These are phyloP conservation scores for Neurospora sp. DNA, from an alignment of 495 filamentous ascomycete species.

Conservation along the genomic window DNA sequence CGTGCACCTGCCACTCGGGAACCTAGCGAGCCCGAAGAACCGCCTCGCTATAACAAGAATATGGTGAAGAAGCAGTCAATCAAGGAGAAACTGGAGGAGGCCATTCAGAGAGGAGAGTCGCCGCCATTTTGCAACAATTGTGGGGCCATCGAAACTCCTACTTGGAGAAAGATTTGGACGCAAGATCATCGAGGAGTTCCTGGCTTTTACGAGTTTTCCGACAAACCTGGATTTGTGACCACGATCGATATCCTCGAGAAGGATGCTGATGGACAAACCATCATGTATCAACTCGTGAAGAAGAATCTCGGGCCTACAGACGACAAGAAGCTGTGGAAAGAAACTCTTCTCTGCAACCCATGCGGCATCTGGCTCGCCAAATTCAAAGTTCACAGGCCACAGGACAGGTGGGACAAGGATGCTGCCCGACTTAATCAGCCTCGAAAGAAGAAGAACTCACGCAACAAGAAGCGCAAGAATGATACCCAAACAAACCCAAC, in stretches of 20 bases:
- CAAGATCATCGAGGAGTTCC: conserved; percentile 55
- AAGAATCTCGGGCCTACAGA: conserved; percentile 53
- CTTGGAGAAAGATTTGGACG: conserved; percentile 83
- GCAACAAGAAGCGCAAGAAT: conserved; percentile 38
- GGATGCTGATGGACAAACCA: conserved; percentile 48
- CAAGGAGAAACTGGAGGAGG: conserved; percentile 52
- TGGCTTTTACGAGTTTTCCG: conserved; percentile 52
- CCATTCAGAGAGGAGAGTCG: conserved; percentile 60
- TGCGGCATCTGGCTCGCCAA: conserved; percentile 93
- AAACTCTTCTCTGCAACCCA: conserved; percentile 81
- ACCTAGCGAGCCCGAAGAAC: conserved; percentile 15
- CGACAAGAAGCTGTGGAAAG: conserved; percentile 52
- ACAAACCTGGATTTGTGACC: conserved; percentile 54
- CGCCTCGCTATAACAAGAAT: conserved; percentile 35
- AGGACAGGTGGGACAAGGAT: conserved; percentile 70
- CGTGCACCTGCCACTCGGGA: conserved; percentile 14
- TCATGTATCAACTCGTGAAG: conserved; percentile 62
- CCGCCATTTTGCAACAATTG: conserved; percentile 87
- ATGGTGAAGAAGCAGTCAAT: conserved; percentile 50
- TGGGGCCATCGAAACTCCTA: conserved; percentile 87
- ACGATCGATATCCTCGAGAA: conserved; percentile 54
- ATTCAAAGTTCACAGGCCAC: conserved; percentile 72
- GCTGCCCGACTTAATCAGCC: conserved; percentile 38
- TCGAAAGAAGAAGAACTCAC: conserved; percentile 33
- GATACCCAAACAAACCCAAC: conserved; percentile 30